phyloP scores from a whole-genome alignment of 116 monocot genomes.

The Phalaenopsis hybrid region DNA sequence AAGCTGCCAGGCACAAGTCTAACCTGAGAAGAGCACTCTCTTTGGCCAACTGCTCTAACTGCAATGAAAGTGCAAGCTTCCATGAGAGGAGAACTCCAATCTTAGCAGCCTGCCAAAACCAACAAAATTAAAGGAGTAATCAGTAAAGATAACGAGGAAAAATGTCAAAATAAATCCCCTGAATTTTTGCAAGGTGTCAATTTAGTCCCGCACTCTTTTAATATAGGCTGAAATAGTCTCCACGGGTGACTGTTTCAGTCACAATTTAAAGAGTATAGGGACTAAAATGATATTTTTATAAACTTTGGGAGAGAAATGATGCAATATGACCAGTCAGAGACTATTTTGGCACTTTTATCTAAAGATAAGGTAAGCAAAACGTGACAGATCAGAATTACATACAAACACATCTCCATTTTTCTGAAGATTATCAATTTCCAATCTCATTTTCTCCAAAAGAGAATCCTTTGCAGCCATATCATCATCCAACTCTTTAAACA shows the following conservation, averaged over 20 bases:
- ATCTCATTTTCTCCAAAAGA: constrained; percentile 41
- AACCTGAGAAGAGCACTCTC: constrained; percentile 76
- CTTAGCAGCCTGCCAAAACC: constrained; percentile 44
- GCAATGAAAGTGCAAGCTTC: constrained; percentile 51
- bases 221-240: too few relatives aligned
- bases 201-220: too few relatives aligned
- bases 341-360: too few relatives aligned
- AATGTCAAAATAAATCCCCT: too few relatives aligned
- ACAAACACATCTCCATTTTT: constrained; percentile 50
- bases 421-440: constrained; percentile 50
- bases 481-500: constrained; percentile 76
- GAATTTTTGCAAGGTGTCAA: too few relatives aligned
- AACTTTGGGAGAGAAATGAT: too few relatives aligned
- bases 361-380: neutral
- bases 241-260: too few relatives aligned
- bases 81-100: constrained; percentile 61
- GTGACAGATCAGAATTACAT: constrained; percentile 15
- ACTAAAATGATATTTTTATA: too few relatives aligned
- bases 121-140: constrained; percentile 7
- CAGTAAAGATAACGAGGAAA: neutral
- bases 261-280: too few relatives aligned
- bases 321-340: too few relatives aligned
- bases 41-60: constrained; percentile 45
- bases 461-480: constrained; percentile 48
- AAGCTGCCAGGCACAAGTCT: constrained; percentile 5